A percentile compares a stretch with the other conserved stretches of the same genome.
These are phyloP conservation scores for Cyberlindnera bimundalis DNA, from an alignment of 805 yeast genomes.

Conservation along the genomic window DNA sequence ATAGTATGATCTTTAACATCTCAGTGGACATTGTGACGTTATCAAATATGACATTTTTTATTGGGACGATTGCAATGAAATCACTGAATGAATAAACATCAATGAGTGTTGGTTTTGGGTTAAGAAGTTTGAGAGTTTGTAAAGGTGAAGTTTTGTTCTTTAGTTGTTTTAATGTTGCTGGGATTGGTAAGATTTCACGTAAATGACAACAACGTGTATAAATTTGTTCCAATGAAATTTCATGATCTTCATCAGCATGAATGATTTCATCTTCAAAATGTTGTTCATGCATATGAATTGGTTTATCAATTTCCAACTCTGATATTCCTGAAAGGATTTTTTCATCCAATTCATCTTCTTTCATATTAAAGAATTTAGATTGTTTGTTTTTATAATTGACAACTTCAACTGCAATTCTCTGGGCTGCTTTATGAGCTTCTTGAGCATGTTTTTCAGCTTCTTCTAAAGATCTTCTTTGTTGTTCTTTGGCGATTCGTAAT, in stretches of 20 bases:
- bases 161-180: conserved; percentile 80
- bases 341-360: conserved; percentile 27
- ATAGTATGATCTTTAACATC: conserved; percentile 71
- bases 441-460: conserved; percentile 72
- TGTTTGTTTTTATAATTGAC: conserved; percentile 35
- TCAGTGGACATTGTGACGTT: conserved; percentile 71
- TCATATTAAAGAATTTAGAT: conserved; percentile 17
- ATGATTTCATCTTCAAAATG: conserved; percentile 40
- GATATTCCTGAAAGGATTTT: conserved; percentile 20
- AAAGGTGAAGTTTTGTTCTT: conserved; percentile 75
- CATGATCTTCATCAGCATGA: conserved; percentile 15
- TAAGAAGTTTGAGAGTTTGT: conserved; percentile 65
- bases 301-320: conserved; percentile 62
- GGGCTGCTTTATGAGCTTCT: conserved; percentile 73
- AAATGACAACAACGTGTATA: conserved; percentile 93
- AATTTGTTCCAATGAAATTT: conserved; percentile 52
- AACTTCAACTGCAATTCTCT: conserved; percentile 66
- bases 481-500: conserved; percentile 53
- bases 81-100: conserved; percentile 88
- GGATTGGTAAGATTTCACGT: conserved; percentile 87
- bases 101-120: conserved; percentile 86
- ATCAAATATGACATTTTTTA: conserved; percentile 71
- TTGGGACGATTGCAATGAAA: conserved; percentile 81
- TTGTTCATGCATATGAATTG: conserved; percentile 59
- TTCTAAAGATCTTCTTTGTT: conserved; percentile 47